Evolutionary conservation across 2,329 filamentous ascomycete species (phyloP), one percentile per base, ranked within the genome.

Genomic region (Calonectria hongkongensis): DNA sequence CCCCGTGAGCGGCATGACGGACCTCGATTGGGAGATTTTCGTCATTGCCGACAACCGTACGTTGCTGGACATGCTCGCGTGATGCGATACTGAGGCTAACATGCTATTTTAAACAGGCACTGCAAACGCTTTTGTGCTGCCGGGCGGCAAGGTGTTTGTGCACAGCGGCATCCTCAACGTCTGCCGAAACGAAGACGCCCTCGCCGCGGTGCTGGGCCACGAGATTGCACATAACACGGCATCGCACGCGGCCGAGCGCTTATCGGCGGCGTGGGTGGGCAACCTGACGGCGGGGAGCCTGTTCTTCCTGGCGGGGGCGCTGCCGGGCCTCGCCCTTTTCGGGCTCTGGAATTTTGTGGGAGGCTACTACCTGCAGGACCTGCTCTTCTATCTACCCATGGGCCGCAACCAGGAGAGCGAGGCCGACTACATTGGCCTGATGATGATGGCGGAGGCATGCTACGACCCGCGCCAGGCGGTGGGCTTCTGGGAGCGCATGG

Each of bases 381-480:
- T 94, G 18, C 88, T 92, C n/a, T 91, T 95, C 80, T 87, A 87
- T 62, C 86, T 90, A 73, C 94, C 94, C 1, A 94, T 94, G 82
- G 91, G 90, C 58, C 87, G 94, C 62, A 89, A 88, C 80, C 94
- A 95, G 84, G 94, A 94, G 86, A 91, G 88, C 62, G 94, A 96
- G 85, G 94, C 94, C 0, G 94, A 96, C 80, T 94, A 94, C 78
- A 95, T 96, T 60, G 94, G 94, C 0, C 83, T 96, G 41, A 91
- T 96, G 89, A 94, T 96, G 89, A 96, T 96, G 93, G 91, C 94
- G 0, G 91, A 94, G 84, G 93, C 92, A 30, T 96, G 94, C 84
- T 96, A 94, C 81, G 88, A 95, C 73, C 94, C 94, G 1, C 84
- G 88, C 15, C 90, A 91, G 73, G 94, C 94, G 0, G 86, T 93